Base-by-base conservation (phyloP, 148 eudicot species). In the Limonium bicolor region DNA sequence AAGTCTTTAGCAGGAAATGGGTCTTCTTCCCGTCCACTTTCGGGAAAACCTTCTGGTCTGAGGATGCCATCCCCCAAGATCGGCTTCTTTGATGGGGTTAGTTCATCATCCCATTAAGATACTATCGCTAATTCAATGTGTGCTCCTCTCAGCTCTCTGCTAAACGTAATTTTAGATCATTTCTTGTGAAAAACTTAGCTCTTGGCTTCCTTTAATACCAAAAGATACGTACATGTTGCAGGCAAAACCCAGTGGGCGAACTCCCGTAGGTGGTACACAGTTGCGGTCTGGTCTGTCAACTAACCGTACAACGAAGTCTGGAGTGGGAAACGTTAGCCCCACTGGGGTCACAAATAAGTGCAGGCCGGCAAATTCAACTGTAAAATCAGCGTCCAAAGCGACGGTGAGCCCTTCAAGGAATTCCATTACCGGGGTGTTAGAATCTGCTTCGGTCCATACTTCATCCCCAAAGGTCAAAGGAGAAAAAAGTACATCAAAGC, bases 31-130 rank as follows among this genome's bases (percentile, higher is more conserved):
- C 66, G 55, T 42, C 53, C 76, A 32, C 65, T 54, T 50, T 54
- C 62, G 1, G 66, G 56, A 56, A 85, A 77, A 50, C 99, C 99
- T 32, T 68, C 99, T 34, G 95, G 99, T 48, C 78, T 90, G 33
- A 77, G 95, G 42, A 57, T 77, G 80, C 99, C 99, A 15, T 85
- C 99, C 14, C 88, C 95, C 10, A 90, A 81, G 58, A 75, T 80
- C 32, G 95, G 99, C 16, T 90, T 68, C 62, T 90, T 90, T 65
- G 99, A 90, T 48, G 96, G 94, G 86, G 96, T 88, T 6, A 74
- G 96, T 74, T 56, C 46, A 57, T 13, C 30, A 20, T 35, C 27
- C 2, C 13, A 25, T 2, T 42, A 3, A 24, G 21, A 15, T 39
- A 34, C 36, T 2, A 47, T 14, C 23, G 20, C n/a, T 1, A 20